Base-by-base conservation (phyloP, 2,329 filamentous ascomycete genomes). In the Pyricularia sp. region DNA sequence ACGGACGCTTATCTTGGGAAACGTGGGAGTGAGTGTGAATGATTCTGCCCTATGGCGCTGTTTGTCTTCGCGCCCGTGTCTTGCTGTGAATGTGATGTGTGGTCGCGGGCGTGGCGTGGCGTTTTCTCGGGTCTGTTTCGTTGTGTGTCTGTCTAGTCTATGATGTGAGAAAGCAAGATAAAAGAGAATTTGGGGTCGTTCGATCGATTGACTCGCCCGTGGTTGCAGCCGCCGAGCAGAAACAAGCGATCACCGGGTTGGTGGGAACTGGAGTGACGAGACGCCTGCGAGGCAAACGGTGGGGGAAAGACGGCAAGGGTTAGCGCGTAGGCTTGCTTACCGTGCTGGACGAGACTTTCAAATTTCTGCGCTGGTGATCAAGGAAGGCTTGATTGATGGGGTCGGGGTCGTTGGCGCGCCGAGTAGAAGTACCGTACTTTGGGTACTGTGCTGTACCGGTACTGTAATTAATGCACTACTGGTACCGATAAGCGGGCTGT, bases 1-100 rank as follows among this genome's bases (percentile, higher is more conserved):
- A 64, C 62, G 55, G 62, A 64, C 62, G 30, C 53, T 26, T 24
- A 57, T 68, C 40, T 44, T 49, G 40, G 40, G 19, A 49, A 49
- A 40, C 33, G 33, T 49, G 40, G 40, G 33, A 40, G 13, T 40
- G 33, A 40, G 16, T n/a, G 13, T 40, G 33, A 40, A 40, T n/a
- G 40, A 49, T 19, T n/a, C 53, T 24, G 53, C 53, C 53, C 53
- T 57, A 57, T 57, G 53, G 24, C 24, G 24, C 24, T 55, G 53
- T 22, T 8, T 28, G 53, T 57, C 53, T 24, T 57, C 24, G 53
- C 53, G 53, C 53, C 53, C 24, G 33, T 22, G 53, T 26, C 8
- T 7, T 22, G n/a, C 22, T 57, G 53, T 12, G 22, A 12, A 57
- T 57, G 53, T 57, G 53, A 28, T 28, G 53, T 10, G 53, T 10